Evolutionary conservation across 768 basidiomycete species (phyloP).

Genomic region (Pilatotrama ljubarskyi): DNA sequence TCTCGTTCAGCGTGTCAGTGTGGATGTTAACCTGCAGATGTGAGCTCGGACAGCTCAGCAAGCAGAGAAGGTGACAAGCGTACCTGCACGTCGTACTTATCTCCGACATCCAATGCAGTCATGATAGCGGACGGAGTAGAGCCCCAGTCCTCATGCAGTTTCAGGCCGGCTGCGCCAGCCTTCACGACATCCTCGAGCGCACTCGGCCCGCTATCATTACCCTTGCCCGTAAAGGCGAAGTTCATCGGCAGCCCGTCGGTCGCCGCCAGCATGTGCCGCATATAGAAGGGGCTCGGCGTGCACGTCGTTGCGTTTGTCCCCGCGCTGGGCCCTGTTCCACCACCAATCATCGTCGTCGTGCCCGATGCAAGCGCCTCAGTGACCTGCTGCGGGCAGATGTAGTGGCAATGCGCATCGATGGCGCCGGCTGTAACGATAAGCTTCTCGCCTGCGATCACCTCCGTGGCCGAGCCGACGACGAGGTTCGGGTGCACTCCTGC

Average conservation of each 20-base stretch:
- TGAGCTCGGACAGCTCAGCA: not conserved
- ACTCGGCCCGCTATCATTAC: constrained; percentile 79
- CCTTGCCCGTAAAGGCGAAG: constrained; percentile 95
- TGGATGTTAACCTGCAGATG: constrained; percentile 79
- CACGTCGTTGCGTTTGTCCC: constrained; percentile 94
- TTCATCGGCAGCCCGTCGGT: constrained; percentile 91
- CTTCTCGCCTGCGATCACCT: constrained; percentile 95
- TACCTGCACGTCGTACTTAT: constrained; percentile 93
- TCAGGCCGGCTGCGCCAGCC: constrained; percentile 87
- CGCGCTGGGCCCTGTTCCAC: constrained; percentile 91
- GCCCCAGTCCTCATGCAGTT: constrained; percentile 99
- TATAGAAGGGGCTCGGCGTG: constrained; percentile 87
- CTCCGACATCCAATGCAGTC: constrained; percentile 76
- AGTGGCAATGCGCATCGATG: constrained; percentile 91
- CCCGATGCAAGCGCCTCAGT: constrained; percentile 81
- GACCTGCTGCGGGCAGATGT: constrained; percentile 93
- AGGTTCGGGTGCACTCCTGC: constrained; percentile 69
- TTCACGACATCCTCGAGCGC: constrained; percentile 79
- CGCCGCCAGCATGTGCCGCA: constrained; percentile 87
- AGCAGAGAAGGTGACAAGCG: constrained; percentile 15
- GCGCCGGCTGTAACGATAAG: constrained; percentile 93
- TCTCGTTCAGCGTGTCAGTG: constrained; percentile 96
- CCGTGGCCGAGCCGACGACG: constrained; percentile 87
- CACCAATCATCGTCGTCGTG: constrained; percentile 93
- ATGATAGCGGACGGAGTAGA: constrained; percentile 81